A percentile compares a stretch with the other conserved stretches of the same genome.
Evolutionary conservation across 176 grass and related monocot genomes (phyloP).

Genomic region (Metroxylon sagu): DNA sequence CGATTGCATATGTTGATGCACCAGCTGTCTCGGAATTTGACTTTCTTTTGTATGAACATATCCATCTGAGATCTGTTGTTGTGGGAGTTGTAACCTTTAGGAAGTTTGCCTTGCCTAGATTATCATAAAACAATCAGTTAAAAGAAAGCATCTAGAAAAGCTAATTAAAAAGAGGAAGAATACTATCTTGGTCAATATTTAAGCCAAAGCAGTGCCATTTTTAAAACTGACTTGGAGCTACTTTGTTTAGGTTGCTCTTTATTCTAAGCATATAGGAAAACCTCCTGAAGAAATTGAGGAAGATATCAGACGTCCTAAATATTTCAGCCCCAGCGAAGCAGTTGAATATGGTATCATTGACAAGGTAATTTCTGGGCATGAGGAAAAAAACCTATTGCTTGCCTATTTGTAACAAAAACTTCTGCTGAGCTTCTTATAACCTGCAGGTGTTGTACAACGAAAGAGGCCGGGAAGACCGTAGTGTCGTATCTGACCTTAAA

Average conservation of each 20-base stretch:
- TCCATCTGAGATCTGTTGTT: no score
- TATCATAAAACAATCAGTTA: no score
- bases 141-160: no score
- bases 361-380: conserved; percentile 34
- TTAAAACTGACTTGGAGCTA: no score
- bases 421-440: background rate
- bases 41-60: no score
- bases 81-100: no score
- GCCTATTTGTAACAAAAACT: background rate
- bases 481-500: conserved; percentile 60
- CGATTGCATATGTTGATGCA: no score
- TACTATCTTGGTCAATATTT: no score
- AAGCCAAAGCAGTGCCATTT: no score
- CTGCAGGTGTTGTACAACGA: conserved; percentile 73
- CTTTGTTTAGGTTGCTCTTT: conserved; percentile 42
- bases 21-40: no score
- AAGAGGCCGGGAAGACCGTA: conserved; percentile 38
- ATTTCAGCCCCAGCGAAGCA: conserved; percentile 87
- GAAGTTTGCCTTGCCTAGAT: no score
- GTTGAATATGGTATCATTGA: conserved; percentile 89
- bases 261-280: conserved; percentile 68
- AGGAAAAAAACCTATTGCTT: background rate
- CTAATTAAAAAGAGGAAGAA: no score
- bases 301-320: conserved; percentile 77
- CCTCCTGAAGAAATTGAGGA: conserved; percentile 50